Evolutionary conservation across 805 yeast genomes (phyloP).

Genomic region (Starmerella etchellsii): DNA sequence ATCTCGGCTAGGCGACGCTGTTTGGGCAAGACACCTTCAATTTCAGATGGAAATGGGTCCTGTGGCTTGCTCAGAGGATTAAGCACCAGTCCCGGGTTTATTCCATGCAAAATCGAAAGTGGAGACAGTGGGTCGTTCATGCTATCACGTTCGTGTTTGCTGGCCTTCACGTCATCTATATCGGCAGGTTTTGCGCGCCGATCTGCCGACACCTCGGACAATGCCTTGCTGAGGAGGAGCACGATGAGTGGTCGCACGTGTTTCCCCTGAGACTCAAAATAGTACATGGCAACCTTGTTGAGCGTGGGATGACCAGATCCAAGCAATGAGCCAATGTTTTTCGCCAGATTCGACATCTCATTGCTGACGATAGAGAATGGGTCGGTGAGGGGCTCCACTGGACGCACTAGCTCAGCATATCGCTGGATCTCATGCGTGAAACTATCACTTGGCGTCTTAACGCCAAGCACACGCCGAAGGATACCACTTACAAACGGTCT

Average conservation of each 20-base stretch:
- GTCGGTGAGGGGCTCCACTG: conserved; percentile 41
- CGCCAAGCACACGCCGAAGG: conserved; percentile 10
- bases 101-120: conserved; percentile 70
- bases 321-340: conserved; percentile 69
- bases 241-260: conserved; percentile 89
- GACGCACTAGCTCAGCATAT: conserved; percentile 26
- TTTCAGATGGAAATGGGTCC: conserved; percentile 50
- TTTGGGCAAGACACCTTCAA: conserved; percentile 78
- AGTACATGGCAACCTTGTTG: conserved; percentile 84
- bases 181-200: conserved; percentile 52
- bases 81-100: conserved; percentile 64
- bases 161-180: conserved; percentile 23
- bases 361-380: conserved; percentile 84
- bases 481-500: conserved; percentile 8
- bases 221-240: conserved; percentile 65
- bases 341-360: conserved; percentile 83
- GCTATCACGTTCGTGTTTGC: conserved; percentile 18
- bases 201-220: conserved; percentile 53
- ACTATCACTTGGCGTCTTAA: conserved; percentile 9
- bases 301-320: conserved; percentile 92
- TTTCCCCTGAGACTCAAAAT: conserved; percentile 93
- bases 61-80: conserved; percentile 78
- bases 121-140: conserved; percentile 51
- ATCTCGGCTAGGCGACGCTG: conserved; percentile 94
- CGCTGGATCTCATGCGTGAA: conserved; percentile 21